Evolutionary conservation across 2,329 filamentous ascomycete species (phyloP).

Genomic region (Exserohilum rostratum): DNA sequence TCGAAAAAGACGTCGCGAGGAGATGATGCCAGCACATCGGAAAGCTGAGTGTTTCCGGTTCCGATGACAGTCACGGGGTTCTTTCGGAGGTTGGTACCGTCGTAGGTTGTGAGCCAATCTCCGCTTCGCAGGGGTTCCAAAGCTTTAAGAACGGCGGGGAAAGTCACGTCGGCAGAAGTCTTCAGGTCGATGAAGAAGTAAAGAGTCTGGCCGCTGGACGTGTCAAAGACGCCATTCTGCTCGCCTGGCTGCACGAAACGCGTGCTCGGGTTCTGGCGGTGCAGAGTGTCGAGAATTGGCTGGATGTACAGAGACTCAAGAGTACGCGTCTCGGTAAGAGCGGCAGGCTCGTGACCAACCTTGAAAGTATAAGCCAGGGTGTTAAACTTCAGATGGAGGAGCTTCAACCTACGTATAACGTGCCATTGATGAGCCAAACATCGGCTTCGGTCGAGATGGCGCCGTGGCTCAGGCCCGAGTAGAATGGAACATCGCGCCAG

Average conservation of each 20-base stretch:
- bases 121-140: constrained; percentile 62
- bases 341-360: constrained; percentile 63
- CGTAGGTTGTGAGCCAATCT: constrained; percentile 60
- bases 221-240: constrained; percentile 67
- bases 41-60: constrained; percentile 58
- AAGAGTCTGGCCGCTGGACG: constrained; percentile 62
- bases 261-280: constrained; percentile 61
- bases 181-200: constrained; percentile 71
- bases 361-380: constrained; percentile 26
- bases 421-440: constrained; percentile 64
- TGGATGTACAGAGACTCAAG: constrained; percentile 65
- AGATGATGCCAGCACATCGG: constrained; percentile 51
- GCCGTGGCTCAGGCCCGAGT: constrained; percentile 62
- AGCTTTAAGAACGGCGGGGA: constrained; percentile 61
- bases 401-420: constrained; percentile 56
- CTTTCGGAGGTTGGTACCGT: constrained; percentile 52
- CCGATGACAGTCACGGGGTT: constrained; percentile 66
- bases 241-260: constrained; percentile 55
- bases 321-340: constrained; percentile 60
- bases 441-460: constrained; percentile 65
- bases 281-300: constrained; percentile 62
- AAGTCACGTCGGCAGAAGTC: constrained; percentile 62
- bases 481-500: constrained; percentile 57
- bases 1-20: constrained; percentile 64
- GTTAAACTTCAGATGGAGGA: background rate